Evolutionary conservation across 331 rosid species (phyloP).

Genomic region (Malus hybrid): DNA sequence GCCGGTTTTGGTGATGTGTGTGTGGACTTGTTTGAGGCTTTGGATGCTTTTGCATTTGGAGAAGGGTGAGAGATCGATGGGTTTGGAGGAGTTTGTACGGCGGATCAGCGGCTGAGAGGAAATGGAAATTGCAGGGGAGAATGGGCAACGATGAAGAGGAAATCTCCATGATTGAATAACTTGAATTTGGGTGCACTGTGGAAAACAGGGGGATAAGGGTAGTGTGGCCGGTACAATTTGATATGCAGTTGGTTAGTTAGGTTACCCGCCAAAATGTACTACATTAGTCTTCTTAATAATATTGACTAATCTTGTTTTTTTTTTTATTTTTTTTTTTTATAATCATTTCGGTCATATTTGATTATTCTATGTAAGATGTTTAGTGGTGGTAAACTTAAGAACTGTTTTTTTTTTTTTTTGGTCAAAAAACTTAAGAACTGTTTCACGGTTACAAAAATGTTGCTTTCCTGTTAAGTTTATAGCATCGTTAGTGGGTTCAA

Average conservation of each 20-base stretch:
- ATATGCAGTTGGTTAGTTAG: not conserved
- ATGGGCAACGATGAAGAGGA: constrained; percentile 17
- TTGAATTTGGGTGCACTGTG: not conserved
- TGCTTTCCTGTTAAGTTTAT: too few species aligned
- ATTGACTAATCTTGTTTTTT: not conserved
- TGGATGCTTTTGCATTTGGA: constrained; percentile 38
- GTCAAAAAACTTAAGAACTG: too few species aligned
- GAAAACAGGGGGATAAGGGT: not conserved
- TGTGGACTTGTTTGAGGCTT: constrained; percentile 45
- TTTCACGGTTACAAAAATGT: too few species aligned
- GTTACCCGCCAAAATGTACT: constrained; percentile 5
- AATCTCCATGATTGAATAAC: constrained; percentile 17
- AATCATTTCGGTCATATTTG: too few species aligned
- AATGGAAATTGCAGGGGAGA: constrained; percentile 32
- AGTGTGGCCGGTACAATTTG: not conserved
- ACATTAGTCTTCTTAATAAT: not conserved
- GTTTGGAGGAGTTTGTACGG: constrained; percentile 36
- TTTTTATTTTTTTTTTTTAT: too few species aligned
- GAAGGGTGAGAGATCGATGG: constrained; percentile 44
- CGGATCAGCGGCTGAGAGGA: constrained; percentile 45
- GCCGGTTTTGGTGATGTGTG: constrained; percentile 61
- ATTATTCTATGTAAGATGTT: too few species aligned
- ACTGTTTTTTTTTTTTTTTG: too few species aligned
- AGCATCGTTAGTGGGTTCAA: fast-evolving
- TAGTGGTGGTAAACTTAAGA: too few species aligned